Base-by-base conservation (phyloP, 202 grass and related monocot genomes). In the Digitaria exilis region DNA sequence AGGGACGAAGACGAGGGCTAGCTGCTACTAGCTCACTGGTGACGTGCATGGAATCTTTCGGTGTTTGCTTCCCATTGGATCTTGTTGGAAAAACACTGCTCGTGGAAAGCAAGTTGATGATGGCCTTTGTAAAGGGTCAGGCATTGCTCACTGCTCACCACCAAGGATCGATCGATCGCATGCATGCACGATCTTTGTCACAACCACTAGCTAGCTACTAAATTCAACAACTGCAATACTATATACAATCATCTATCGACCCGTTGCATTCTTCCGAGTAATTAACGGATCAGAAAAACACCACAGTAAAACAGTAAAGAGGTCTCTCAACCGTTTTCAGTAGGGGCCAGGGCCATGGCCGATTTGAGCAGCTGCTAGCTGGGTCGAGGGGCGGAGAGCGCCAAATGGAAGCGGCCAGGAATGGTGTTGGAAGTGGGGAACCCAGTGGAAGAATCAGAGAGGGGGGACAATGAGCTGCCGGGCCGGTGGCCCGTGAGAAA, bases 21-120 rank as follows among this genome's bases (percentile, higher is more conserved):
- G 59, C 30, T 37, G 34, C 73, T 28, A 44, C 13, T 45, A 80
- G 77, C n/a, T 65, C 37, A 87, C 52, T 44, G 75, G n/a, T 39
- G 75, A 64, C 69, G 54, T 80, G 75, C 88, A 87, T 90, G 84
- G 84, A 90, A 90, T 90, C 80, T 90, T 90, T 90, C 56, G 11
- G 44, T 87, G 88, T 87, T 90, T 87, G 69, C 75, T 87, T 87
- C 54, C 76, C 17, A 55, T 90, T 90, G 88, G 84, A 80, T 56
- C 57, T 90, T 75, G 75, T n/a, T 19, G 30, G 64, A 67, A 74
- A 54, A 54, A 26, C 59, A 82, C 79, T 61, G 57, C 73, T 17
- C 44, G 17, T 41, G 77, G 62, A 62, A 50, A 75, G 84, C 52
- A 52, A 31, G 75, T 46, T 69, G 32, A 80, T 79, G 84, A 87